Evolutionary conservation across 2,329 filamentous ascomycete genomes (phyloP).

Genomic region (Zymoseptoria tritici): DNA sequence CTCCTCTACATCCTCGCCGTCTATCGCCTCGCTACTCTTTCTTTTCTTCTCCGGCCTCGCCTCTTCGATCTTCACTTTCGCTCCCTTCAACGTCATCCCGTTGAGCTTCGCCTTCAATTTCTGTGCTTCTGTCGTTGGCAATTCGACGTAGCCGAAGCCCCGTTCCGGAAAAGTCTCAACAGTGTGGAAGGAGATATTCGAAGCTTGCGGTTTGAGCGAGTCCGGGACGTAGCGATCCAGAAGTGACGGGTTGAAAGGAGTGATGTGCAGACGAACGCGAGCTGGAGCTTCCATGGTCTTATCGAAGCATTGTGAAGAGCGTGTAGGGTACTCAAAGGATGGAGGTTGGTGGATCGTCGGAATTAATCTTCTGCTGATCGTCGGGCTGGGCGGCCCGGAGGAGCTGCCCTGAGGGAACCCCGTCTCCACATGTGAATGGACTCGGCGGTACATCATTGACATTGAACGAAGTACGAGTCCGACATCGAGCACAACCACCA

Average conservation of each 20-base stretch:
- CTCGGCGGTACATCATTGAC: too few species aligned
- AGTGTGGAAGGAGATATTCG: slow-evolving; percentile 80
- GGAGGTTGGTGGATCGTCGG: background rate
- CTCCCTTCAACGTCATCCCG: slow-evolving; percentile 74
- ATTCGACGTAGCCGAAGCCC: slow-evolving; percentile 80
- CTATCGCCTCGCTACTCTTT: slow-evolving; percentile 27
- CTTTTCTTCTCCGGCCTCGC: slow-evolving; percentile 59
- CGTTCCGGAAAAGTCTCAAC: slow-evolving; percentile 84
- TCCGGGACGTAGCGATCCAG: slow-evolving; percentile 64
- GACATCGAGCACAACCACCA: background rate
- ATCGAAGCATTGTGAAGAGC: slow-evolving; percentile 4
- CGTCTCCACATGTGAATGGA: background rate
- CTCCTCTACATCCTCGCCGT: slow-evolving; percentile 27
- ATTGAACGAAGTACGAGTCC: too few species aligned
- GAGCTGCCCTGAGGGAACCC: background rate
- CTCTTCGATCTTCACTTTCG: slow-evolving; percentile 76
- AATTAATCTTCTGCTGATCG: background rate
- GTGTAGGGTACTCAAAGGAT: background rate
- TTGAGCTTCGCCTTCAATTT: slow-evolving; percentile 87
- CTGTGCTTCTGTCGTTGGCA: slow-evolving; percentile 76
- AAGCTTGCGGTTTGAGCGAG: slow-evolving; percentile 57
- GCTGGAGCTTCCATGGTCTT: background rate
- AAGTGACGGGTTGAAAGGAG: slow-evolving; percentile 71
- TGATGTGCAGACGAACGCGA: slow-evolving; percentile 67
- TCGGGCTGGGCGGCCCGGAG: too few species aligned